These are phyloP conservation scores for Coemansia sp. DNA, from an alignment of 192 early-diverging fungal genomes.

Conservation along the genomic window DNA sequence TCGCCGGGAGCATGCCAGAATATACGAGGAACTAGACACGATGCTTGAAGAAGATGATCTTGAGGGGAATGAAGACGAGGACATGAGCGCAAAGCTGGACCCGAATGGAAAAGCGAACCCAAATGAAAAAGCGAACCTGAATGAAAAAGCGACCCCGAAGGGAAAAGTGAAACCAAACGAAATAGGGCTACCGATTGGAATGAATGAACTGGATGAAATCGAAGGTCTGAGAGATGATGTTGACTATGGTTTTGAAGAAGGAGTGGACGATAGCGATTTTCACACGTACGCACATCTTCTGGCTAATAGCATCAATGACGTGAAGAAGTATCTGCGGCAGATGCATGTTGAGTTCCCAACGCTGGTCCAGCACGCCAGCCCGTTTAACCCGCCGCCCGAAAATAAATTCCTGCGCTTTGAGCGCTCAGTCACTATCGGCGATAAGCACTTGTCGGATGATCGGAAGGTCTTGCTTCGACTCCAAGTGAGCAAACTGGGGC, in stretches of 20 bases:
- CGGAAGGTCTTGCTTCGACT: constrained; percentile 45
- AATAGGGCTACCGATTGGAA: too few relatives aligned
- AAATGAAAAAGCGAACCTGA: too few relatives aligned
- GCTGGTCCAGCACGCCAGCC: constrained; percentile 34
- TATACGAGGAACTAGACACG: constrained; percentile 41
- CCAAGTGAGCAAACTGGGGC: constrained; percentile 35
- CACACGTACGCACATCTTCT: constrained; percentile 43
- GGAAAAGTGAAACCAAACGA: too few relatives aligned
- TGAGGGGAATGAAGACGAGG: too few relatives aligned
- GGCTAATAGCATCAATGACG: constrained; percentile 45
- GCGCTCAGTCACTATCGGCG: constrained; percentile 41
- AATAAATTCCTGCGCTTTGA: constrained; percentile 38
- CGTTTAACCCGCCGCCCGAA: constrained; percentile 33
- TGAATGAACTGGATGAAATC: too few relatives aligned
- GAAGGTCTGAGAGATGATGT: too few relatives aligned
- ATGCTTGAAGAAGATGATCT: not conserved
- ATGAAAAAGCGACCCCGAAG: too few relatives aligned
- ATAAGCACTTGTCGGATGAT: constrained; percentile 37
- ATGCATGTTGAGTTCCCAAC: constrained; percentile 49
- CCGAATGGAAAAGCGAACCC: too few relatives aligned
- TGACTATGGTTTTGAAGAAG: too few relatives aligned
- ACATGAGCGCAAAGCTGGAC: too few relatives aligned
- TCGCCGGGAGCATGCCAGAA: constrained; percentile 31
- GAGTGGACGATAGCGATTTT: constrained; percentile 30
- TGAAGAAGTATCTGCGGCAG: constrained; percentile 46